These are phyloP conservation scores for Drechslera avenae DNA, from an alignment of 2,329 filamentous ascomycete species.

Conservation along the genomic window DNA sequence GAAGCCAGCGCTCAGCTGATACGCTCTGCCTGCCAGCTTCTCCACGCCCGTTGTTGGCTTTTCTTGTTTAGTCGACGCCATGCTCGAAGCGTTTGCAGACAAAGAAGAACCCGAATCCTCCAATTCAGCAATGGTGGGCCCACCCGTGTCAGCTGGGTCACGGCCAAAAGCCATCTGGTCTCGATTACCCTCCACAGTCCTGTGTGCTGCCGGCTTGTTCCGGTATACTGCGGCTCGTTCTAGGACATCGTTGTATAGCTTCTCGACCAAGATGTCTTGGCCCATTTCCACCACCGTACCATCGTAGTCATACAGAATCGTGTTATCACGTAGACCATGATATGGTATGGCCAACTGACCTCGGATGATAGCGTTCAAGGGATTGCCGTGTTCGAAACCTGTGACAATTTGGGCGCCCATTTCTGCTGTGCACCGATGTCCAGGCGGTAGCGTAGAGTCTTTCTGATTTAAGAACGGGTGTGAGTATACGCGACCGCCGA, in stretches of 20 bases:
- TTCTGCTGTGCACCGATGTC: constrained; percentile 78
- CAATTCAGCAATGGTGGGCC: constrained; percentile 72
- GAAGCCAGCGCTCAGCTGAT: constrained; percentile 69
- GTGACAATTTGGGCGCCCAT: constrained; percentile 99
- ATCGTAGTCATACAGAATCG: constrained; percentile 86
- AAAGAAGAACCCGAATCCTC: constrained; percentile 68
- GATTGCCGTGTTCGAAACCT: constrained; percentile 94
- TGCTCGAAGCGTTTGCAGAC: constrained; percentile 55
- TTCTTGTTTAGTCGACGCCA: constrained; percentile 43
- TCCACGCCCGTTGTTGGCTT: constrained; percentile 59
- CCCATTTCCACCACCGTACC: constrained; percentile 77
- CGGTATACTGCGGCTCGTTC: constrained; percentile 92
- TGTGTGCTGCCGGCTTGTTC: constrained; percentile 71
- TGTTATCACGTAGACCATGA: constrained; percentile 77
- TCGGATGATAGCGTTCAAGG: constrained; percentile 86
- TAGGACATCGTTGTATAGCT: constrained; percentile 91
- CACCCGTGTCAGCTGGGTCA: constrained; percentile 64
- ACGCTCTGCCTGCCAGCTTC: constrained; percentile 72
- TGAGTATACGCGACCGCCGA: constrained; percentile 94
- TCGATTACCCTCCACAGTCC: constrained; percentile 80
- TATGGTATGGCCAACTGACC: constrained; percentile 88
- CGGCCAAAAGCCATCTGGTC: constrained; percentile 81
- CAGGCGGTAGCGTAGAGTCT: constrained; percentile 56
- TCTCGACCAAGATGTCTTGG: constrained; percentile 83
- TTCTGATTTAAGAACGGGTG: constrained; percentile 68